Evolutionary conservation across 2,329 filamentous ascomycete genomes (phyloP).

Genomic region (Fusarium metavorans): DNA sequence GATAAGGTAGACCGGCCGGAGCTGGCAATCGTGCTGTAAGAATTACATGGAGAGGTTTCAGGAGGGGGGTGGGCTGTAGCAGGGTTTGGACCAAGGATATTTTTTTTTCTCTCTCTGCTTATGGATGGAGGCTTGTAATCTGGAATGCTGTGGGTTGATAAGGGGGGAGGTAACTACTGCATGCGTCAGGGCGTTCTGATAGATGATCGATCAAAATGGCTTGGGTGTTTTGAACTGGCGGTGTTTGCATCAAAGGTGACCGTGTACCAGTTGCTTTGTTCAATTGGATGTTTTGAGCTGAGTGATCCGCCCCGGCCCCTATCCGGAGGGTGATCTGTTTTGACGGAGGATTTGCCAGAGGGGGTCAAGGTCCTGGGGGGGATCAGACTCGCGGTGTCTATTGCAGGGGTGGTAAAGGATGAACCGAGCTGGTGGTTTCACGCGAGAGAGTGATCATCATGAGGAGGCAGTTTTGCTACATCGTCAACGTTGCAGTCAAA

Average conservation of each 20-base stretch:
- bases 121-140: constrained; percentile 41
- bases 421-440: constrained; percentile 38
- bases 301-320: constrained; percentile 12
- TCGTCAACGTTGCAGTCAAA: constrained; percentile 2
- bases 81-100: constrained; percentile 27
- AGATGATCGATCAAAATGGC: constrained; percentile 41
- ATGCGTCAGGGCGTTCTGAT: constrained; percentile 46
- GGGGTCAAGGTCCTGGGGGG: not conserved
- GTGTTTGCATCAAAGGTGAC: constrained; percentile 3
- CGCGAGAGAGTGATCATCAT: constrained; percentile 29
- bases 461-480: constrained; percentile 25
- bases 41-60: constrained; percentile 26
- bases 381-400: constrained; percentile 11
- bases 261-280: not conserved
- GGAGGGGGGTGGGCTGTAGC: constrained; percentile 13
- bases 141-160: constrained; percentile 37
- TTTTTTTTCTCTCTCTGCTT: constrained; percentile 26
- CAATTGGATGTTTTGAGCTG: constrained; percentile 6
- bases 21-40: constrained; percentile 83
- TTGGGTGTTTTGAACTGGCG: constrained; percentile 30
- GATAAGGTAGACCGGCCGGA: constrained; percentile 84
- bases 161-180: constrained; percentile 41
- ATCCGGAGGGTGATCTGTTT: constrained; percentile 1
- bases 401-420: constrained; percentile 16
- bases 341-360: constrained; percentile 27